Conservation (phyloP, 1,284 basidiomycete genomes). For the Phylloporus sp. region DNA sequence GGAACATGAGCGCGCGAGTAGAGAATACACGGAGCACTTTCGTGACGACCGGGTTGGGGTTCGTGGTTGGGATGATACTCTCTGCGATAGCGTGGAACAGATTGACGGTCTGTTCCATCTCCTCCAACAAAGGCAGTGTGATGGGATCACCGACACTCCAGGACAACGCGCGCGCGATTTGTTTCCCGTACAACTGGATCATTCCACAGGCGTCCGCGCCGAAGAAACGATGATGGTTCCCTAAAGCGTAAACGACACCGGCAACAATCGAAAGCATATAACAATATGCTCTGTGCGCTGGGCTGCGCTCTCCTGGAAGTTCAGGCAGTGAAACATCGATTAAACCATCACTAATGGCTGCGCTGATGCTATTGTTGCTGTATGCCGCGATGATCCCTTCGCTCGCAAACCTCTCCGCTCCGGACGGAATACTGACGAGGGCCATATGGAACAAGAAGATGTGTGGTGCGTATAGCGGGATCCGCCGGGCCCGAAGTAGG, state of each 20-base stretch:
- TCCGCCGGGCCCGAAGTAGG: slow-evolving; percentile 61
- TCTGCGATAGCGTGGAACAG: slow-evolving; percentile 75
- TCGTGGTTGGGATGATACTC: slow-evolving; percentile 43
- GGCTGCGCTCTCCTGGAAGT: slow-evolving; percentile 73
- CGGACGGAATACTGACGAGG: slow-evolving; percentile 74
- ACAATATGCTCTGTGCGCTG: slow-evolving; percentile 83
- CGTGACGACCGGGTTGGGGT: slow-evolving; percentile 51
- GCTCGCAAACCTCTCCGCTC: slow-evolving; percentile 85
- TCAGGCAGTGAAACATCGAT: slow-evolving; percentile 74
- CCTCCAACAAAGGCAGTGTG: slow-evolving; percentile 74
- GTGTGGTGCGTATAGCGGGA: slow-evolving; percentile 73
- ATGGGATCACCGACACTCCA: slow-evolving; percentile 83
- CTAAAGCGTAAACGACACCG: slow-evolving; percentile 69
- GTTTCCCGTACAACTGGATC: slow-evolving; percentile 82
- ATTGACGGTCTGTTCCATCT: slow-evolving; percentile 78
- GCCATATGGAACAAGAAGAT: slow-evolving; percentile 87
- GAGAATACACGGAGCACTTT: slow-evolving; percentile 73
- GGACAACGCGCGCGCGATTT: slow-evolving; percentile 75
- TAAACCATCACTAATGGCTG: slow-evolving; percentile 72
- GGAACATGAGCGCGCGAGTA: slow-evolving; percentile 66
- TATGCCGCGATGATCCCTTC: slow-evolving; percentile 85
- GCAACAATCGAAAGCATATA: slow-evolving; percentile 84
- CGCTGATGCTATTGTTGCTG: slow-evolving; percentile 80
- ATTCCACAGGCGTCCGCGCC: slow-evolving; percentile 86
- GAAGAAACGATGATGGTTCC: slow-evolving; percentile 79